Evolutionary conservation across 768 basidiomycete species (phyloP), one percentile per base, ranked within the genome.

Genomic region (Boletus coccyginus): DNA sequence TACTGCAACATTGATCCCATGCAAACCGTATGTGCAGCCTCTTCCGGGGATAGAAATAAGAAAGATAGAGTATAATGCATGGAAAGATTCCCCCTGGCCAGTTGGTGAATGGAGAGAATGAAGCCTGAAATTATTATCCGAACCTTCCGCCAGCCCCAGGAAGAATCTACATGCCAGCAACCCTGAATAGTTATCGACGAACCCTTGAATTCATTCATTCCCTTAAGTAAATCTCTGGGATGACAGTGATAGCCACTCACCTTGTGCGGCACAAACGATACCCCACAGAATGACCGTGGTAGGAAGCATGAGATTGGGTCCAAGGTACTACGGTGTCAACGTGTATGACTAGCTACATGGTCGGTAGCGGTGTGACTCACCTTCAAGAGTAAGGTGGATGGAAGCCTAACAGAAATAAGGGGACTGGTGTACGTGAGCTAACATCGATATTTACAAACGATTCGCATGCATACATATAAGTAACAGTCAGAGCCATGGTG

Each of bases 211-310:
- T n/a, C n/a, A n/a, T n/a, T n/a, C n/a, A 32, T 31, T 41, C 16
- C 13, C 1, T 40, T 57, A 29, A 59, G 31, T 4, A 24, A 41
- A 36, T 29, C 2, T 32, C 7, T n/a, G 35, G n/a, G n/a, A n/a
- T 14, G 44, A 46, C 2, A 19, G 7, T 9, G 12, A 57, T 14
- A 10, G 19, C 0, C 4, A 3, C 46, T 55, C 44, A 79, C 84
- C 85, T 75, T 89, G 87, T 38, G 81, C 71, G 7, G 83, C 75
- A 7, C 80, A 78, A 16, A 84, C 78, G 14, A 87, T 43, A 7
- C 88, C 88, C 88, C 88, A 90, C 2, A 82, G 64, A 0, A 79
- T 76, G 38, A 86, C 71, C 78, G 88, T 83, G 0, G 79, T 66
- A 0, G 88, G 87, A 63, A 87, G 76, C 46, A 81, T 70, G 55